A percentile compares a stretch with the other conserved stretches of the same genome.
Conservation (phyloP, 2,329 filamentous ascomycete genomes). For the Fusarium pilosicola region DNA sequence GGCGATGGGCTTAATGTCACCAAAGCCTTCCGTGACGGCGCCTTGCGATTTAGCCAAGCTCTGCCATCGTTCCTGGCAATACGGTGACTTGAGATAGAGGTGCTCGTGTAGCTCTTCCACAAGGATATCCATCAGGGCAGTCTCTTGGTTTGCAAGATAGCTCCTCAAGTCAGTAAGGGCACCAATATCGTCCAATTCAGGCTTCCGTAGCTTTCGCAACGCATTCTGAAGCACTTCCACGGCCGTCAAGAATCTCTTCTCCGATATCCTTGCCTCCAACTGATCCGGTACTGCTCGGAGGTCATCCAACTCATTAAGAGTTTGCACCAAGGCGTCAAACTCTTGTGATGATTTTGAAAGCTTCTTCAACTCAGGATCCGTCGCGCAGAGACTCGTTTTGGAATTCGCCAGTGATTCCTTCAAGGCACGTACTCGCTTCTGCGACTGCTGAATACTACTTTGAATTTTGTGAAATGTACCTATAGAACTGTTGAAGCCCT, state of each 20-base stretch:
- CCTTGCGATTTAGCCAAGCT: constrained; percentile 76
- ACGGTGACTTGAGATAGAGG: constrained; percentile 95
- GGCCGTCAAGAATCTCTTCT: constrained; percentile 92
- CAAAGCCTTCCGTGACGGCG: constrained; percentile 59
- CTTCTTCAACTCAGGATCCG: constrained; percentile 90
- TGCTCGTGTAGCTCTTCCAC: constrained; percentile 98
- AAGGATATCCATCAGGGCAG: constrained; percentile 88
- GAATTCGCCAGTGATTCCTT: constrained; percentile 85
- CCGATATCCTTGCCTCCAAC: constrained; percentile 92
- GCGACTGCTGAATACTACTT: constrained; percentile 87
- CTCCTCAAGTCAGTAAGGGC: constrained; percentile 85
- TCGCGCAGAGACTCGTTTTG: constrained; percentile 82
- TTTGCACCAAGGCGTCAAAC: constrained; percentile 89
- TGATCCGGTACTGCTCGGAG: constrained; percentile 90
- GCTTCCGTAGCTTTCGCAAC: constrained; percentile 82
- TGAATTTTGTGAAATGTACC: constrained; percentile 99
- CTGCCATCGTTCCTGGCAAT: constrained; percentile 97
- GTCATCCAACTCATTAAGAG: constrained; percentile 86
- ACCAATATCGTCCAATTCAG: constrained; percentile 91
- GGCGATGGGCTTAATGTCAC: constrained; percentile 56
- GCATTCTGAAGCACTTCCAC: constrained; percentile 93
- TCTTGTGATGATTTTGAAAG: constrained; percentile 87
- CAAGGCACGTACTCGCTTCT: constrained; percentile 82
- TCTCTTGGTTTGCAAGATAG: constrained; percentile 94
- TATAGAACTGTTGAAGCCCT: constrained; percentile 99